Percentiles rank a stretch among this genome's conserved stretches.
Evolutionary conservation across 805 yeast species (phyloP).

Genomic region (Sporopachydermia lactativora): DNA sequence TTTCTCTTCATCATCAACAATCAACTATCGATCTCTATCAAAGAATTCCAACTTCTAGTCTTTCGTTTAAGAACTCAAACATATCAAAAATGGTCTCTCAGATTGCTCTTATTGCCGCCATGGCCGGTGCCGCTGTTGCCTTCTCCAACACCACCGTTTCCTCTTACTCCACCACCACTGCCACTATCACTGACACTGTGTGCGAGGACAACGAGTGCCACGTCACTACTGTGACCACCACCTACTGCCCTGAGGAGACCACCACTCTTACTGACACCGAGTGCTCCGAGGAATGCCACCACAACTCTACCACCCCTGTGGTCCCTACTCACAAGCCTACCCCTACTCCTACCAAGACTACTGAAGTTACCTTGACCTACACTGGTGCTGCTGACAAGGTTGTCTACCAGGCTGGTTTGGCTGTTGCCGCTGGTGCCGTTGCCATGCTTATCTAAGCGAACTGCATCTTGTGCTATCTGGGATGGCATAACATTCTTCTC

Average conservation of each 20-base stretch:
- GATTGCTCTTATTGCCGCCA: background rate
- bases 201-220: background rate
- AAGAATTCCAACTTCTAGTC: conserved; percentile 1
- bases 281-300: too few species aligned
- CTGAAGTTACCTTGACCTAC: background rate
- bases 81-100: background rate
- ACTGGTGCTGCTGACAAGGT: background rate
- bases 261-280: too few species aligned
- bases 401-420: background rate
- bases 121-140: background rate
- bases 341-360: background rate
- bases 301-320: background rate
- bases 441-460: conserved; percentile 1
- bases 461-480: too few species aligned
- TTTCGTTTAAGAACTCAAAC: background rate
- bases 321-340: background rate
- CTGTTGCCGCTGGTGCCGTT: conserved; percentile 2
- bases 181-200: background rate
- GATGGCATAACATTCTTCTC: too few species aligned
- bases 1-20: background rate
- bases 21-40: background rate
- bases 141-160: background rate
- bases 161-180: background rate
- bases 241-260: conserved; percentile 1
- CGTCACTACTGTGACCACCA: background rate